Evolutionary conservation across 768 basidiomycete species (phyloP).

Genomic region (Coprinellus micaceus): DNA sequence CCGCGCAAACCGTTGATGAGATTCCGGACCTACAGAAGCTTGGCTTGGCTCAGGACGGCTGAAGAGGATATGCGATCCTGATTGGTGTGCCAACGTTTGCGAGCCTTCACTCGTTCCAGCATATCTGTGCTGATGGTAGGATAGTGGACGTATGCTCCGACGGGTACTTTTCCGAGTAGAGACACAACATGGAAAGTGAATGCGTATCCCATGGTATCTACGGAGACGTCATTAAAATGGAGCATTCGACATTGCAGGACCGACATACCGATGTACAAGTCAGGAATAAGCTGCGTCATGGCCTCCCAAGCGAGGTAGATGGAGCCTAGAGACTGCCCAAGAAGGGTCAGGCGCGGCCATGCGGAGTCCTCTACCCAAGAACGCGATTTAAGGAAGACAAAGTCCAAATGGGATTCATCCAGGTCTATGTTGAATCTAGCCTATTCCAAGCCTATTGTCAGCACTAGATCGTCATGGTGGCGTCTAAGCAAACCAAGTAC

Average conservation of each 20-base stretch:
- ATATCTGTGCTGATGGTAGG: conserved; percentile 95
- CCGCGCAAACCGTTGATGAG: neutral
- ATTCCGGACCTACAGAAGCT: conserved; percentile 52
- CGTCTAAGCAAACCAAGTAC: conserved; percentile 35
- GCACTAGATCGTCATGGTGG: neutral
- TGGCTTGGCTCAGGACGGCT: conserved; percentile 49
- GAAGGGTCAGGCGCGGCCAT: conserved; percentile 88
- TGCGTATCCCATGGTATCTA: conserved; percentile 98
- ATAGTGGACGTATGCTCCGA: conserved; percentile 94
- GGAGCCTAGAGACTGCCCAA: conserved; percentile 89
- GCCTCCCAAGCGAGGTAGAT: conserved; percentile 83
- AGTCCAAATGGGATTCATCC: conserved; percentile 61
- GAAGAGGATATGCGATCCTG: conserved; percentile 52
- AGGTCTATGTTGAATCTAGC: conserved; percentile 78
- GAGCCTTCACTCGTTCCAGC: conserved; percentile 71
- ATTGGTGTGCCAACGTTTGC: conserved; percentile 63
- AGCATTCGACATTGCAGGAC: neutral
- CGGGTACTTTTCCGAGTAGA: conserved; percentile 58
- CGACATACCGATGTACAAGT: conserved; percentile 81
- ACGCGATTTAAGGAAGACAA: conserved; percentile 75
- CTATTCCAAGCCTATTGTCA: conserved; percentile 33
- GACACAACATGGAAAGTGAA: conserved; percentile 84
- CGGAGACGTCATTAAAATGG: conserved; percentile 5
- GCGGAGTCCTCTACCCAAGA: conserved; percentile 72
- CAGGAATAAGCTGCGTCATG: conserved; percentile 72